Base-by-base conservation (phyloP, 2,329 filamentous ascomycete genomes). In the Incumbomyces delicatus region DNA sequence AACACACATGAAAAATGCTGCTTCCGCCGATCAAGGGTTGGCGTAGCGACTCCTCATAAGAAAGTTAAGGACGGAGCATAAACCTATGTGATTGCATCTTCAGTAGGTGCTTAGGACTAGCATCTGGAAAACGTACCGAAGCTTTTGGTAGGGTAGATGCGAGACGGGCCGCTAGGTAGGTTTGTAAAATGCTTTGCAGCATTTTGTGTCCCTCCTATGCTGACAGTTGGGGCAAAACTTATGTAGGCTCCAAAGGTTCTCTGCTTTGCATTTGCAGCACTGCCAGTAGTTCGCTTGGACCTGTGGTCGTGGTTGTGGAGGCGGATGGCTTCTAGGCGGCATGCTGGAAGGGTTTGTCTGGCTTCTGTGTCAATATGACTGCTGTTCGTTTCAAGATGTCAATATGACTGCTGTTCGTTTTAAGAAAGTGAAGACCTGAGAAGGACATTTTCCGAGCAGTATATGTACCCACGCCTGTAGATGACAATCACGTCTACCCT, bases 221-320 rank as follows among this genome's bases (percentile, higher is more conserved):
- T 42, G 20, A n/a, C 40, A 42, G 16, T 42, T 42, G 27, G 40
- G 40, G 17, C 40, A 42, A 33, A 13, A 17, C 6, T 22, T 42
- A n/a, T 42, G 40, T 33, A 42, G 17, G 27, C 27, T 32, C 40
- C 40, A 42, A n/a, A 42, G 22, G 40, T 42, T 42, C 30, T 42
- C 40, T 11, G 17, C 14, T 16, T 33, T 32, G 20, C 40, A 42
- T 33, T 33, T 32, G 30, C 40, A 42, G 17, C 40, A 42, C 8
- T 30, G 40, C 40, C 40, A 42, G 40, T 42, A 42, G 30, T 42
- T 42, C 27, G 40, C 40, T 17, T 42, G 20, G 14, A 42, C 40
- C 16, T 42, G 17, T 33, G 40, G 40, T 33, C 29, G 31, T 40
- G 38, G 38, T 27, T 40, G 22, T 11, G 38, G 38, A 3, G 22